phyloP scores from a whole-genome alignment of 1,139 yeast species.

The Protomyces pachydermus region DNA sequence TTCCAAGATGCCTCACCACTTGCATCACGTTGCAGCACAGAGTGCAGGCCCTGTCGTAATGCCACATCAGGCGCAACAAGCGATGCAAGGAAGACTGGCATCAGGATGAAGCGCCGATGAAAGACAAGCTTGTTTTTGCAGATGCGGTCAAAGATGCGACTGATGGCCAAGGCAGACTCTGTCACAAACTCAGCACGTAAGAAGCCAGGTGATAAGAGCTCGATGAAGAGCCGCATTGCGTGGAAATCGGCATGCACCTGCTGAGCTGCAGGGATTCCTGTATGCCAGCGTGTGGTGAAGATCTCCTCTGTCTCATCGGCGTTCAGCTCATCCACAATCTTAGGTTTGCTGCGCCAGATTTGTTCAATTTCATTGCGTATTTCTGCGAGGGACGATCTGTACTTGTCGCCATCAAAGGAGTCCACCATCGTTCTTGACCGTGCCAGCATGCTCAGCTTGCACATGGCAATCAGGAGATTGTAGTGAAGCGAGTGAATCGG shows the following conservation, averaged over 20 bases:
- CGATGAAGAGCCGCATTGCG: conserved; percentile 3
- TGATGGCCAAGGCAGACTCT: conserved; percentile 1
- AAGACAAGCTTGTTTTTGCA: neutral
- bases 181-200: neutral
- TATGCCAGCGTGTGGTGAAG: conserved; percentile 15
- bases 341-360: conserved; percentile 14
- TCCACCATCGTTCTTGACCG: neutral
- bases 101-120: conserved; percentile 14
- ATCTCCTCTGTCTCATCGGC: conserved; percentile 9
- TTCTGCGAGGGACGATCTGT: neutral
- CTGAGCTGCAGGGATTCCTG: conserved; percentile 18
- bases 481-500: conserved; percentile 13
- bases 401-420: neutral
- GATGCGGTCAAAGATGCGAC: conserved; percentile 7
- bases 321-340: conserved; percentile 16
- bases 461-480: conserved; percentile 1
- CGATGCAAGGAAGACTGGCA: conserved; percentile 21
- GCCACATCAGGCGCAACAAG: conserved; percentile 9
- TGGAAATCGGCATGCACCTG: conserved; percentile 3
- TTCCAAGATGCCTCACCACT: conserved; percentile 20
- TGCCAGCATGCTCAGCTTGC: conserved; percentile 7
- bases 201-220: conserved; percentile 4
- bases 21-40: neutral
- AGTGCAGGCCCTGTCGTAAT: neutral
- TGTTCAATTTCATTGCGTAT: conserved; percentile 2